Evolutionary conservation across 2,329 filamentous ascomycete species (phyloP).

Genomic region (Aspergillus sp.): DNA sequence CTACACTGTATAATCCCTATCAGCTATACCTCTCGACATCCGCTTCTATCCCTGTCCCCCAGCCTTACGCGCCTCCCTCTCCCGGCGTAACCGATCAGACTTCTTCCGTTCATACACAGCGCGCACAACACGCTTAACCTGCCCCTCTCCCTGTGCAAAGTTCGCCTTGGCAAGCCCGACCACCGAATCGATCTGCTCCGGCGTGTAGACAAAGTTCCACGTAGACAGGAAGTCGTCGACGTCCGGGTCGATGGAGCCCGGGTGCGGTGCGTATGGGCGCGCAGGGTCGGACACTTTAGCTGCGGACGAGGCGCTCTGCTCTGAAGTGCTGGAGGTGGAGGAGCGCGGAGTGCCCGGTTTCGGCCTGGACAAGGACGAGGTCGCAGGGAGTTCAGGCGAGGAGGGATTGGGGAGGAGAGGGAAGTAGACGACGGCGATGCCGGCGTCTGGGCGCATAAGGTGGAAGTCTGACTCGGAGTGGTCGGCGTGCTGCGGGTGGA

Average conservation of each 20-base stretch:
- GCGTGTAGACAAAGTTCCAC: conserved; percentile 96
- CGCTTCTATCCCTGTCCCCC: too few species aligned
- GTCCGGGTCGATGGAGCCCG: conserved; percentile 67
- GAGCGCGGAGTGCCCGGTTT: conserved; percentile 13
- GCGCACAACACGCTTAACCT: conserved; percentile 66
- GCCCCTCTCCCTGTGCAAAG: conserved; percentile 70
- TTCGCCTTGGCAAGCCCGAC: conserved; percentile 76
- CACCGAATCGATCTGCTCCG: conserved; percentile 78
- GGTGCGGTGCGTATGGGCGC: conserved; percentile 36
- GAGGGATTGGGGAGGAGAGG: conserved; percentile 71
- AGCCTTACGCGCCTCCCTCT: too few species aligned
- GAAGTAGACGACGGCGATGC: conserved; percentile 82
- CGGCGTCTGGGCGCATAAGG: conserved; percentile 66
- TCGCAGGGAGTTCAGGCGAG: conserved; percentile 21
- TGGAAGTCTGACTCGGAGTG: conserved; percentile 56
- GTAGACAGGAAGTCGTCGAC: conserved; percentile 81
- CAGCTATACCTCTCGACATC: too few species aligned
- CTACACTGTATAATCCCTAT: too few species aligned
- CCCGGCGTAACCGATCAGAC: conserved; percentile 35
- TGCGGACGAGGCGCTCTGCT: conserved; percentile 8
- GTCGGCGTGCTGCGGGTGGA: conserved; percentile 41
- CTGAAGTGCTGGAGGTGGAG: conserved; percentile 13
- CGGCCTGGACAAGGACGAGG: conserved; percentile 15
- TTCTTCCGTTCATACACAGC: conserved; percentile 93
- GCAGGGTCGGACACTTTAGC: conserved; percentile 12